Evolutionary conservation across 2,329 filamentous ascomycete genomes (phyloP).

Genomic region (Phaeosphaeriaceae sp.): DNA sequence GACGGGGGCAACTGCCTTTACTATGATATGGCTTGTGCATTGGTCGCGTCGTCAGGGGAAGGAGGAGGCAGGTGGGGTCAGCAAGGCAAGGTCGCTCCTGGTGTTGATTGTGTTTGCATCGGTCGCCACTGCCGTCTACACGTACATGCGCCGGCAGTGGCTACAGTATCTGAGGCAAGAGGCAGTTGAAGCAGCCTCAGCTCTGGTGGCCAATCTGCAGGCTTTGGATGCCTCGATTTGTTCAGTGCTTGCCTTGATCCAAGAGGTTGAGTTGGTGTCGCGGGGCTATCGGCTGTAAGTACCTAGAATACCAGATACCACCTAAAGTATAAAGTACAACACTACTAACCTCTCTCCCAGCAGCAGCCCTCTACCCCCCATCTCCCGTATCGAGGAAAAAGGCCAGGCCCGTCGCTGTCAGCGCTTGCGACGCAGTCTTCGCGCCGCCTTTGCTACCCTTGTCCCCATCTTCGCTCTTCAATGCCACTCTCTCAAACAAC

Average conservation of each 20-base stretch:
- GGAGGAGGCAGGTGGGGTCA: too few species aligned
- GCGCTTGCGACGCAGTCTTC: conserved; percentile 78
- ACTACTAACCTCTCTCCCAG: conserved; percentile 57
- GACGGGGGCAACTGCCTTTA: conserved; percentile 68
- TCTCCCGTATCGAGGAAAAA: conserved; percentile 86
- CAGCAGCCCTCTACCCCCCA: conserved; percentile 88
- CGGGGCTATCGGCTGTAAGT: conserved; percentile 83
- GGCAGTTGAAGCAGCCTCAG: conserved; percentile 71
- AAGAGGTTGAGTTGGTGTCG: conserved; percentile 95
- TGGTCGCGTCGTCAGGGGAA: conserved; percentile 69
- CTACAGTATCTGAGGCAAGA: conserved; percentile 78
- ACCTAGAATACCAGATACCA: too few species aligned
- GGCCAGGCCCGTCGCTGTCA: conserved; percentile 79
- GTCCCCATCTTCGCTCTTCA: conserved; percentile 76
- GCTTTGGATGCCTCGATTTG: conserved; percentile 79
- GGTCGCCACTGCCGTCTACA: conserved; percentile 67
- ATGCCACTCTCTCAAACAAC: conserved; percentile 69
- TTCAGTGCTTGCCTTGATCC: conserved; percentile 80
- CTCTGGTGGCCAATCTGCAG: conserved; percentile 76
- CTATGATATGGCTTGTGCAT: conserved; percentile 70
- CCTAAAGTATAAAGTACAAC: too few species aligned
- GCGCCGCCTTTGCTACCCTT: conserved; percentile 70
- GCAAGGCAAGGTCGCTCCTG: conserved; percentile 60
- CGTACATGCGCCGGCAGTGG: conserved; percentile 80
- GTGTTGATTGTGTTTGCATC: conserved; percentile 59